Evolutionary conservation across 768 basidiomycete species (phyloP), one percentile per base, ranked within the genome.

Genomic region (Boletus pseudo-olivaceus): DNA sequence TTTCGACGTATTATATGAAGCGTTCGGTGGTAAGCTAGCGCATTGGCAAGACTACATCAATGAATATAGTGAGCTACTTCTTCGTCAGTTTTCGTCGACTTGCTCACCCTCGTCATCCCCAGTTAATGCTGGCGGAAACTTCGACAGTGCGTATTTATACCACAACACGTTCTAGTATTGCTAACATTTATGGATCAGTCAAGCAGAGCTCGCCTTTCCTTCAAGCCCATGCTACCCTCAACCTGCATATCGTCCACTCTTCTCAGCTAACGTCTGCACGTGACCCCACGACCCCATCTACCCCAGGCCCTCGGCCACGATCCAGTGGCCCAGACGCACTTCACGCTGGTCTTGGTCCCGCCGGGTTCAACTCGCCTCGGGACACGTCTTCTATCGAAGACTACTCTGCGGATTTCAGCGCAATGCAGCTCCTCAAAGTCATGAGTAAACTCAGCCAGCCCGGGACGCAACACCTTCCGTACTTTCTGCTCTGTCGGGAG

Each of bases 221-320:
- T 23, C 91, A 93, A 72, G 91, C 91, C 0, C 88, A 93, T 54
- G 78, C 89, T 1, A 75, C 90, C 1, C 79, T 93, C 51, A 93
- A 93, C 60, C 80, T 93, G 14, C 91, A 93, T 66, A 87, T 93
- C 67, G 88, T 93, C 49, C 90, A 93, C 62, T 86, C 89, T 2
- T 85, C 86, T 2, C 87, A 90, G 64, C 71, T 82, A 1, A 66
- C 78, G 0, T 68, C 72, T 54, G 62, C 70, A 47, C 70, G 69
- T 60, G 66, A 70, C 30, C 67, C 63, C 50, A 71, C 54, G 20
- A 70, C 58, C 56, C 69, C 59, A 26, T 68, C 67, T 42, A 71
- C 67, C 15, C 66, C 70, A 32, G 71, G 64, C 44, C 63, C 67
- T 40, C 67, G 70, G 8, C 71, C 69, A 27, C 65, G 67, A 29